Conservation (phyloP, 2,329 filamentous ascomycete genomes). For the Hysterium pulicare region DNA sequence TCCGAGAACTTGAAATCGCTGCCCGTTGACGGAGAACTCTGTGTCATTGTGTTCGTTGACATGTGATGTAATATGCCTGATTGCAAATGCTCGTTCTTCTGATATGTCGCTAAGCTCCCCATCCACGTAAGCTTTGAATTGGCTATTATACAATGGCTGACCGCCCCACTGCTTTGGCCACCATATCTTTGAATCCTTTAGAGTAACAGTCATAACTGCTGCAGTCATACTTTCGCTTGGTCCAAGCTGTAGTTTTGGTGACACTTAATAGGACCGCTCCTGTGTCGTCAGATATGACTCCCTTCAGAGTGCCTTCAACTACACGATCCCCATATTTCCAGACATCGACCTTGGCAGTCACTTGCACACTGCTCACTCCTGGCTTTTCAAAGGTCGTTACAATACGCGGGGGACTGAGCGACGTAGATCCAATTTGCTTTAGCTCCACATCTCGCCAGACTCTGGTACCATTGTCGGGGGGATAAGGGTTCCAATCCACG, state of each 20-base stretch:
- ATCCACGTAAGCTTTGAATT: conserved; percentile 25
- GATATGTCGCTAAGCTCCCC: background rate
- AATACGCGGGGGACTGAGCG: conserved; percentile 34
- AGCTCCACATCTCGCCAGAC: conserved; percentile 60
- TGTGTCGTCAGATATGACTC: background rate
- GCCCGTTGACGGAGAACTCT: conserved; percentile 54
- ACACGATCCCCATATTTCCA: conserved; percentile 13
- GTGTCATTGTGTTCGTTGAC: conserved; percentile 55
- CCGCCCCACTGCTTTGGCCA: conserved; percentile 60
- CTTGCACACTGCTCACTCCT: conserved; percentile 6
- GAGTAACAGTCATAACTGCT: conserved; percentile 31
- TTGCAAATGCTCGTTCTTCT: conserved; percentile 43
- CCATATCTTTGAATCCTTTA: conserved; percentile 54
- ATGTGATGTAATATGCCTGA: conserved; percentile 52
- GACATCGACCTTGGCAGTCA: conserved; percentile 21
- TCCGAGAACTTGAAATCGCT: conserved; percentile 59
- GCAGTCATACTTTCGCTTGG: conserved; percentile 37
- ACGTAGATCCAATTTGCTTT: conserved; percentile 50
- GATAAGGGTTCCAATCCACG: conserved; percentile 61
- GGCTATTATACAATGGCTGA: conserved; percentile 51
- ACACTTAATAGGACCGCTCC: background rate
- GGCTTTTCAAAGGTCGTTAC: conserved; percentile 13
- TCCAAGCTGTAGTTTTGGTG: conserved; percentile 7
- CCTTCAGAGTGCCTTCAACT: conserved; percentile 3
- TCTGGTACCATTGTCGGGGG: conserved; percentile 61